Evolutionary conservation across 2,329 filamentous ascomycete genomes (phyloP).

Genomic region (Pleoardoris graminearum): DNA sequence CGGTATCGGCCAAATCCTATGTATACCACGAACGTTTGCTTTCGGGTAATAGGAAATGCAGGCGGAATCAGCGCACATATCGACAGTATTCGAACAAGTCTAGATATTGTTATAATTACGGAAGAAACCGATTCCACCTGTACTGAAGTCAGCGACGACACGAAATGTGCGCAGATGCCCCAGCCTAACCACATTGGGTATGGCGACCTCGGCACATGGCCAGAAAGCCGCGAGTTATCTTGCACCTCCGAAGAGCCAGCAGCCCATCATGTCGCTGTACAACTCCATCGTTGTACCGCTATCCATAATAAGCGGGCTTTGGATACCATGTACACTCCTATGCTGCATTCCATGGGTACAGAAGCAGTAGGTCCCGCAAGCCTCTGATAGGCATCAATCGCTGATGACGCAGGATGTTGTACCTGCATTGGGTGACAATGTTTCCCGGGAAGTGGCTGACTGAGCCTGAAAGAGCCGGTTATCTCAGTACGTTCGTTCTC

Average conservation of each 20-base stretch:
- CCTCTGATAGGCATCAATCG: neutral
- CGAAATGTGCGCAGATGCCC: neutral
- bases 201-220: neutral
- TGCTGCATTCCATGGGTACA: slow-evolving; percentile 45
- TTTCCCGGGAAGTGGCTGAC: slow-evolving; percentile 42
- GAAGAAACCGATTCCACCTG: too few relatives aligned
- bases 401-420: slow-evolving; percentile 38
- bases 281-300: slow-evolving; percentile 25
- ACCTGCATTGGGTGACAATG: slow-evolving; percentile 41
- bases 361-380: slow-evolving; percentile 30
- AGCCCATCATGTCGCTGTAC: slow-evolving; percentile 26
- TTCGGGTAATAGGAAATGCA: too few relatives aligned
- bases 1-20: too few relatives aligned
- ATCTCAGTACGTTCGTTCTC: slow-evolving; percentile 32
- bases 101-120: too few relatives aligned
- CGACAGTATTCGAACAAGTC: too few relatives aligned
- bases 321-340: slow-evolving; percentile 39
- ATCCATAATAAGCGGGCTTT: slow-evolving; percentile 37
- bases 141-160: too few relatives aligned
- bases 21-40: too few relatives aligned
- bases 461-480: slow-evolving; percentile 44
- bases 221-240: neutral
- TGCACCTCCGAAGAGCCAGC: neutral
- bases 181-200: too few relatives aligned
- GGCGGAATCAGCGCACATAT: too few relatives aligned